Conservation (phyloP, 371 early-diverging fungal genomes). For the Apophysomyces ossiformis region DNA sequence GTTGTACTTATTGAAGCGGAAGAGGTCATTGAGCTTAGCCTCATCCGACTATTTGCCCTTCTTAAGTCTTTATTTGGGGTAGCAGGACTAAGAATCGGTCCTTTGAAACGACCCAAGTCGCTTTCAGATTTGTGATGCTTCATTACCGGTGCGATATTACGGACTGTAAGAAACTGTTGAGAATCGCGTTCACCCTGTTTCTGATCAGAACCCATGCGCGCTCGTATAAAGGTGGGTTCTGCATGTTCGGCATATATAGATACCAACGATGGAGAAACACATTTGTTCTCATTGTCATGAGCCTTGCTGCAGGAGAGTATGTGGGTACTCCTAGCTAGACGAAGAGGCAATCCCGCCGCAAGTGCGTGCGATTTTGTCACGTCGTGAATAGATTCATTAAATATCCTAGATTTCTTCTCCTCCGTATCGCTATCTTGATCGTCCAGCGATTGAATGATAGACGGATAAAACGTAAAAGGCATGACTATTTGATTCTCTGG, state of each 20-base stretch:
- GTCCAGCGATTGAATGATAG: slow-evolving; percentile 12
- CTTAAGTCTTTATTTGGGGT: slow-evolving; percentile 1
- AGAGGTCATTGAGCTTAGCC: neutral
- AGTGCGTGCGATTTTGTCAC: neutral
- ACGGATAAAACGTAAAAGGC: slow-evolving; percentile 15
- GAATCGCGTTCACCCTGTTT: neutral
- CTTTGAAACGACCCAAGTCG: slow-evolving; percentile 32
- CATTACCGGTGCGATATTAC: slow-evolving; percentile 10
- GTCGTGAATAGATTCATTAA: neutral
- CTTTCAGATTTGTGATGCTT: slow-evolving; percentile 43
- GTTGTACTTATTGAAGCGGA: neutral
- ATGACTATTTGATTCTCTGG: neutral
- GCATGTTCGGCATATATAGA: slow-evolving; percentile 41
- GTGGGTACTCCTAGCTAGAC: slow-evolving; percentile 9
- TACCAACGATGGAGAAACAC: slow-evolving; percentile 13
- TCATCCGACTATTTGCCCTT: neutral
- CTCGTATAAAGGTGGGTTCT: slow-evolving; percentile 39
- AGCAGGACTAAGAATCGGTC: slow-evolving; percentile 20
- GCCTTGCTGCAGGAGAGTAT: slow-evolving; percentile 16
- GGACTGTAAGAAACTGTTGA: neutral
- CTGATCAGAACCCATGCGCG: neutral
- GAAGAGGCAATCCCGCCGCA: neutral
- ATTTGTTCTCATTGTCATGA: slow-evolving; percentile 9
- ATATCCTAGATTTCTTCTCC: neutral
- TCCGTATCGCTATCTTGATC: neutral